Conservation (phyloP, 495 filamentous ascomycete genomes). For the Penicillium cataractarum region DNA sequence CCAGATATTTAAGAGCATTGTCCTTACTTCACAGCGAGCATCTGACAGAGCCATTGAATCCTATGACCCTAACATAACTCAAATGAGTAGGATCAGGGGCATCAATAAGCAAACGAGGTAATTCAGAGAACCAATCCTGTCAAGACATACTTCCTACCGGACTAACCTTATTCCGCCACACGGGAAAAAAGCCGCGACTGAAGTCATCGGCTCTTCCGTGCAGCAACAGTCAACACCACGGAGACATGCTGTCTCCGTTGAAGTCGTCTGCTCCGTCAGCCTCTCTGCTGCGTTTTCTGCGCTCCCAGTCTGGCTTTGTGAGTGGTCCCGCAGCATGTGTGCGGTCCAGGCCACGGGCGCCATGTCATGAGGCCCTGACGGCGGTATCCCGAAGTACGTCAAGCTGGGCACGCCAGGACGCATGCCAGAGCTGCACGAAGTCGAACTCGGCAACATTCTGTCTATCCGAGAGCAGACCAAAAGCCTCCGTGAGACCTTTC, state of each 20-base stretch:
- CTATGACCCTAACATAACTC: neutral
- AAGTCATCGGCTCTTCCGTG: conserved; percentile 20
- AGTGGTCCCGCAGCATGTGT: conserved; percentile 41
- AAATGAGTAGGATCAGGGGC: neutral
- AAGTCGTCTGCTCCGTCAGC: conserved; percentile 58
- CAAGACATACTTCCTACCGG: conserved; percentile 11
- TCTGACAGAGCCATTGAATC: neutral
- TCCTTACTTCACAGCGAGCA: neutral
- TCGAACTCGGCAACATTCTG: conserved; percentile 15
- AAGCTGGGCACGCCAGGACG: conserved; percentile 28
- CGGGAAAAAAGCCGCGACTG: conserved; percentile 33
- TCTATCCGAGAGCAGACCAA: conserved; percentile 20
- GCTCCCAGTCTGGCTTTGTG: conserved; percentile 61
- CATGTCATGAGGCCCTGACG: conserved; percentile 16
- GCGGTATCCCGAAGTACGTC: conserved; percentile 26
- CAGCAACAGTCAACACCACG: conserved; percentile 18
- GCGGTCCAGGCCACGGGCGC: conserved; percentile 16
- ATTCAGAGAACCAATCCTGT: conserved; percentile 1
- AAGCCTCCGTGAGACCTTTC: neutral
- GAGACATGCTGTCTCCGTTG: conserved; percentile 46
- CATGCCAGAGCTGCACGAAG: conserved; percentile 17
- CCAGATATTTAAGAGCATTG: neutral
- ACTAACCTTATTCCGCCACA: conserved; percentile 27
- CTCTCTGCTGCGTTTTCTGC: conserved; percentile 63
- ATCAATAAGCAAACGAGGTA: neutral